These are phyloP conservation scores for Fusarium bulbicola DNA, from an alignment of 2,329 filamentous ascomycete species.

Conservation along the genomic window DNA sequence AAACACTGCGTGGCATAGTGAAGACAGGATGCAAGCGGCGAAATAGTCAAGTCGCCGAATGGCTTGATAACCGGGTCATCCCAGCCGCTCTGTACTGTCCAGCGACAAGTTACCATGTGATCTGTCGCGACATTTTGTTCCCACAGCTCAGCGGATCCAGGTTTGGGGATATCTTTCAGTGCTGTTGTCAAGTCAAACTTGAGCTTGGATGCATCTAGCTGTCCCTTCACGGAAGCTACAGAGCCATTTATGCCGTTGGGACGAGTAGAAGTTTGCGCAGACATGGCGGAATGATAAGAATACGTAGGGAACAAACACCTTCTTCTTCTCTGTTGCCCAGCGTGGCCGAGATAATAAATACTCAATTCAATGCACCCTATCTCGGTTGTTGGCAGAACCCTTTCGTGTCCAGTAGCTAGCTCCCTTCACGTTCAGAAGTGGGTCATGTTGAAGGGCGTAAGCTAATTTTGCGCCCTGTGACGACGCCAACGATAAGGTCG, in stretches of 20 bases:
- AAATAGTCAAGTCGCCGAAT: not conserved
- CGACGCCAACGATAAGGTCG: not conserved
- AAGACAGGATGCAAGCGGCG: not conserved
- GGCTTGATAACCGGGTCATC: not conserved
- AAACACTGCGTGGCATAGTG: not conserved
- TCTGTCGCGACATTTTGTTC: not conserved
- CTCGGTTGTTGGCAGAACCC: accelerated
- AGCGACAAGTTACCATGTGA: not conserved
- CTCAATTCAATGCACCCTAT: not conserved
- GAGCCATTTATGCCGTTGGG: not conserved
- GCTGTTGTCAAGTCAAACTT: not conserved
- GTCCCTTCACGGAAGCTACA: accelerated
- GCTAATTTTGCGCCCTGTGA: not conserved
- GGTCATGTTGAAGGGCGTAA: not conserved
- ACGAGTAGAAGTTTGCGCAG: accelerated
- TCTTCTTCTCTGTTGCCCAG: accelerated
- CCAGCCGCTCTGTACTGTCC: not conserved
- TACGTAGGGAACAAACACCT: accelerated
- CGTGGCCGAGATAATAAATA: accelerated
- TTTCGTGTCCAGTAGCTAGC: not conserved
- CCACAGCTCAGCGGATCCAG: not conserved
- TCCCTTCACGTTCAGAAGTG: not conserved
- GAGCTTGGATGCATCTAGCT: not conserved
- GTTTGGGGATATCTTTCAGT: not conserved
- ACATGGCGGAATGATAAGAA: not conserved